Conservation (phyloP, 2,329 filamentous ascomycete genomes). For the Endothia cerciana region DNA sequence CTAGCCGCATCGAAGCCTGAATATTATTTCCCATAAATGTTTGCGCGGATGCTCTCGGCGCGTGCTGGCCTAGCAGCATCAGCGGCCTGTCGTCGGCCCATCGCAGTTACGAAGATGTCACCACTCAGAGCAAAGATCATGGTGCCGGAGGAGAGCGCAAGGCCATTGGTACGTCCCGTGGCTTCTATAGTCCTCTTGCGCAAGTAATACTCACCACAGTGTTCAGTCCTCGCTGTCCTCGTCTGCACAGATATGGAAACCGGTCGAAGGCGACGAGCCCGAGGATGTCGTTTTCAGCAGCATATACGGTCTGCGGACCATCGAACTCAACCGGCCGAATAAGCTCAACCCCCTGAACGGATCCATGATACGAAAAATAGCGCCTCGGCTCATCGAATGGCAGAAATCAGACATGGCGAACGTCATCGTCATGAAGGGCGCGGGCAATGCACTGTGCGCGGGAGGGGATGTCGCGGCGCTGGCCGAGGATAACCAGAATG, state of each 20-base stretch:
- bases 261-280: conserved; percentile 70
- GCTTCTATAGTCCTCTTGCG: conserved; percentile 2
- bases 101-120: conserved; percentile 61
- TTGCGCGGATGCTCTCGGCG: conserved; percentile 55
- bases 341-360: conserved; percentile 92
- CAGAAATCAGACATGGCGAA: conserved; percentile 93
- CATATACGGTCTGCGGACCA: conserved; percentile 84
- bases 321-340: conserved; percentile 90
- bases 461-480: conserved; percentile 88
- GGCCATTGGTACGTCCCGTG: conserved; percentile 52
- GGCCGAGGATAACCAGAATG: conserved; percentile 71
- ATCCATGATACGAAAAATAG: conserved; percentile 95
- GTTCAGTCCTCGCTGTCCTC: conserved; percentile 16
- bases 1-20: conserved; percentile 11
- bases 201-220: conserved; percentile 26
- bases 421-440: conserved; percentile 88
- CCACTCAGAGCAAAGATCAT: conserved; percentile 78
- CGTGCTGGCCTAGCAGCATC: conserved; percentile 58
- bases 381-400: conserved; percentile 89
- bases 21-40: conserved; percentile 55
- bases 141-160: conserved; percentile 34
- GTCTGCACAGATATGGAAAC: conserved; percentile 41
- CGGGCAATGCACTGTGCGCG: conserved; percentile 87
- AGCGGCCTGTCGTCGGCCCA: conserved; percentile 45
- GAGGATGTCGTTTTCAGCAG: conserved; percentile 94